These are phyloP conservation scores for Elaphomyces granulatus DNA, from an alignment of 495 filamentous ascomycete genomes.

Conservation along the genomic window DNA sequence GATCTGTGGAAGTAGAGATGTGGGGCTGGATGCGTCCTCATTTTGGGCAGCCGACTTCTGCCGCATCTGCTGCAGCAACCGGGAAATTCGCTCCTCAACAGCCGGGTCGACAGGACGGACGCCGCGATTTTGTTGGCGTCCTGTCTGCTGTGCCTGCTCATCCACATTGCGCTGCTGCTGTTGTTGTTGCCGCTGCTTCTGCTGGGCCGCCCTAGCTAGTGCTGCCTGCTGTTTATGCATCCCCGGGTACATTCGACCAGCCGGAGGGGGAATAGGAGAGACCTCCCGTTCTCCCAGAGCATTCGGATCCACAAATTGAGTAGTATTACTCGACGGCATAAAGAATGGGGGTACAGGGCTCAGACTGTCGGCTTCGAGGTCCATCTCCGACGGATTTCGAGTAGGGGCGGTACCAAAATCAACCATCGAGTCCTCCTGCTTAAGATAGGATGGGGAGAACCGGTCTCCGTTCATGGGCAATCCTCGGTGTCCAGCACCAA, in stretches of 20 bases:
- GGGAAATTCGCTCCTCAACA: slow-evolving; percentile 74
- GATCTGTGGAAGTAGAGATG: slow-evolving; percentile 31
- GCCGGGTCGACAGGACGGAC: slow-evolving; percentile 46
- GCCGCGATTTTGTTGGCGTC: slow-evolving; percentile 21
- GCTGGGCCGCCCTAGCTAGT: slow-evolving; percentile 57
- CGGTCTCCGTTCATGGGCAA: slow-evolving; percentile 33
- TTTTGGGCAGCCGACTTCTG: slow-evolving; percentile 44
- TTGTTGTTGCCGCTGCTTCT: slow-evolving; percentile 35
- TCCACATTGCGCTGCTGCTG: slow-evolving; percentile 19
- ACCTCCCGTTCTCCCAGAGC: slow-evolving; percentile 47
- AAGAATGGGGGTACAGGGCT: slow-evolving; percentile 41
- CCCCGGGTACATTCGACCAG: slow-evolving; percentile 69
- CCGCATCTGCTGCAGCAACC: slow-evolving; percentile 71
- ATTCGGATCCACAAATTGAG: slow-evolving; percentile 55
- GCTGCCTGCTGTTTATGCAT: slow-evolving; percentile 86
- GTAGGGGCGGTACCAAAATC: slow-evolving; percentile 44
- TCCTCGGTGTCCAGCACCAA: slow-evolving; percentile 31
- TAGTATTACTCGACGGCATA: slow-evolving; percentile 24
- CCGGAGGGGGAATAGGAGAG: slow-evolving; percentile 30
- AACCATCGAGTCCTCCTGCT: slow-evolving; percentile 32
- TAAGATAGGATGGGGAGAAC: slow-evolving; percentile 34
- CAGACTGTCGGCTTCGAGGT: slow-evolving; percentile 43
- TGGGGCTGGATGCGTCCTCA: slow-evolving; percentile 31
- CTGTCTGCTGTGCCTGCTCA: slow-evolving; percentile 20
- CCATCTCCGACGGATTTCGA: slow-evolving; percentile 39